Conservation (phyloP, 768 basidiomycete genomes). For the Trametes sanguinea region DNA sequence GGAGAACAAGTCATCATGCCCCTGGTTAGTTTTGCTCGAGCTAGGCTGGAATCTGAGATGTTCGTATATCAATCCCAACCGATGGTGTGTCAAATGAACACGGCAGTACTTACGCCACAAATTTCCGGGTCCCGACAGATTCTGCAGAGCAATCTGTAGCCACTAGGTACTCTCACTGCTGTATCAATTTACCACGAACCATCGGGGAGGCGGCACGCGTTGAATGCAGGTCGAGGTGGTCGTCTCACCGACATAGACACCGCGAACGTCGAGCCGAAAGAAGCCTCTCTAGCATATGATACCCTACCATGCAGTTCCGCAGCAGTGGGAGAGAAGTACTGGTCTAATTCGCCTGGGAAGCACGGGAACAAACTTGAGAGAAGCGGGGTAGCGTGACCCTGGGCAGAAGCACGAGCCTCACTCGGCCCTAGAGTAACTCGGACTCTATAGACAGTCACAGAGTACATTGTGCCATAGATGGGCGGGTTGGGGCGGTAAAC, state of each 20-base stretch:
- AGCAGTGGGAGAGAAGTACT: neutral
- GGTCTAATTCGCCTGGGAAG: neutral
- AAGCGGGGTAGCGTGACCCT: constrained; percentile 5
- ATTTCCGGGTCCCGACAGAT: neutral
- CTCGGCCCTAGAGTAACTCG: too few species aligned
- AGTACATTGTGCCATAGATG: too few species aligned
- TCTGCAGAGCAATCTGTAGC: too few species aligned
- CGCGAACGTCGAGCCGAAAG: neutral
- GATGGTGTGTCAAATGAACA: neutral
- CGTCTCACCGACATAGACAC: neutral
- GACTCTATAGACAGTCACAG: too few species aligned
- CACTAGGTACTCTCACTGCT: neutral
- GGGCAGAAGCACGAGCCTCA: neutral
- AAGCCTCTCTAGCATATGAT: constrained; percentile 5
- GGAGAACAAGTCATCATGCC: too few species aligned
- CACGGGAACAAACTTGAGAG: neutral
- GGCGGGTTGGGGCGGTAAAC: too few species aligned
- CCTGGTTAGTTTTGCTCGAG: too few species aligned
- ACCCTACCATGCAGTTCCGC: neutral
- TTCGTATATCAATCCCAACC: neutral
- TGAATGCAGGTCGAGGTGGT: too few species aligned
- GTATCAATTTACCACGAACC: neutral
- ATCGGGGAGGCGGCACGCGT: too few species aligned
- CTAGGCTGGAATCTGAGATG: too few species aligned
- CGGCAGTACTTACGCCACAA: constrained; percentile 2